A percentile compares a stretch with the other conserved stretches of the same genome.
phyloP scores from a whole-genome alignment of 2,329 filamentous ascomycete genomes.

The Aspergillus sp. region DNA sequence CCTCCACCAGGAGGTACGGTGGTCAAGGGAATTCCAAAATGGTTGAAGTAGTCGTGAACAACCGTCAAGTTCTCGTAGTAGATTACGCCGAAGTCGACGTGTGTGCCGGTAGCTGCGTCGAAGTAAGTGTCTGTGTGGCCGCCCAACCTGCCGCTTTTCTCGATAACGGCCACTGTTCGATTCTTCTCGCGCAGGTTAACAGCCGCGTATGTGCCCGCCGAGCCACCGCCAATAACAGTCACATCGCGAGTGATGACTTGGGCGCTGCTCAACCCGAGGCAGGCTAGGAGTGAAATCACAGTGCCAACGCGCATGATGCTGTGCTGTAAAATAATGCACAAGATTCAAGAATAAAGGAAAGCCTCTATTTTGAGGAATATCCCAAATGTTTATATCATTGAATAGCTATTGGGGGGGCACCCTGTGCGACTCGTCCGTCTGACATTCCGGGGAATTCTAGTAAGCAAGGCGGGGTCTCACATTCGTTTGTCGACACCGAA shows the following conservation, averaged over 20 bases:
- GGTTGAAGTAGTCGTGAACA: conserved; percentile 15
- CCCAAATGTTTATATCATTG: no score
- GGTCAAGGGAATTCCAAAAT: conserved; percentile 15
- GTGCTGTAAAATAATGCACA: no score
- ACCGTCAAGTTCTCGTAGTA: conserved; percentile 16
- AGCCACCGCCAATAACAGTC: conserved; percentile 24
- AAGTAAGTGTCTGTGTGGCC: conserved; percentile 22
- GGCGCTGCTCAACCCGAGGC: not conserved
- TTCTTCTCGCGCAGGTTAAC: conserved; percentile 19
- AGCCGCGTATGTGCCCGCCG: conserved; percentile 24
- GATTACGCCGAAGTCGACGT: conserved; percentile 25
- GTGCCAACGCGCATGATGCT: no score
- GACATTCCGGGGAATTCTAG: no score
- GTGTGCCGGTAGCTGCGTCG: conserved; percentile 11
- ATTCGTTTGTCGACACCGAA: no score
- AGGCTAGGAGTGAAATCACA: no score
- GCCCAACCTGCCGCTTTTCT: conserved; percentile 19
- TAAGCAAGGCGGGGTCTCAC: no score
- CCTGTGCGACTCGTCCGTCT: no score
- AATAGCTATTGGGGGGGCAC: no score
- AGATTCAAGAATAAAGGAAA: no score
- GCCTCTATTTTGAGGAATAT: no score
- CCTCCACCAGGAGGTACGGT: not conserved
- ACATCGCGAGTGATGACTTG: conserved; percentile 18
- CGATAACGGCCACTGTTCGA: conserved; percentile 20